Base-by-base conservation (phyloP, 2,329 filamentous ascomycete species). In the Pyrenophora tritici-repentis region DNA sequence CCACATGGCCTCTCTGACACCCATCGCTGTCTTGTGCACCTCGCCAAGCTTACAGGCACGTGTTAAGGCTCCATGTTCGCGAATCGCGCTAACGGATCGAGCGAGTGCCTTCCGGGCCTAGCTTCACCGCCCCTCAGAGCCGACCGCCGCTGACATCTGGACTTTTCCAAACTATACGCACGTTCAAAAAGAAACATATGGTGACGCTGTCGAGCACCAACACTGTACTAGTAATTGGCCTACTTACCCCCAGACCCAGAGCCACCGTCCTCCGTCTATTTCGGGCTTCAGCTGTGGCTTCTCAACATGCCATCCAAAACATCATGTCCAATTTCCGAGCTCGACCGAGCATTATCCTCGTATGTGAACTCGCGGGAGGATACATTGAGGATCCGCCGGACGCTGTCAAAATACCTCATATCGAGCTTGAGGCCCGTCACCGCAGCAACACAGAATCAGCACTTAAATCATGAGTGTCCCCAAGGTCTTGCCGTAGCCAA, bases 321-420 rank as follows among this genome's bases (percentile, higher is more conserved):
- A 35, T 22, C 60, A n/a, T 76, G 72, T 45, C 73, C 73, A 14
- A 64, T 76, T 14, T 59, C 71, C 20, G 67, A 71, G 44, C 67
- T 75, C 24, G 70, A 75, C 47, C 65, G 59, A 18, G 67, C 67
- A 10, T 53, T 76, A 7, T 63, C 63, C 20, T 63, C 68, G 12
- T 76, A 71, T 50, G 68, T 75, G 51, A 62, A 70, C 31, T 60
- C 68, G 29, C 71, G 71, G 9, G 64, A 73, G 45, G 69, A 74
- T 14, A 73, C 72, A 7, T 37, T 71, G n/a, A 66, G 56, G 37
- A 73, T 74, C 35, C 71, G 73, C 3, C 59, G 66, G 16, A 51
- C 59, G 6, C 63, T 75, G 12, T 65, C 71, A 14, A 64, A 61
- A 16, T 70, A 72, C 37, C 59, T 75, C 20, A 62, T 63, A 7